Evolutionary conservation across 1,139 yeast species (phyloP), one percentile per base, ranked within the genome.

Genomic region (Kluyveromyces sp.): DNA sequence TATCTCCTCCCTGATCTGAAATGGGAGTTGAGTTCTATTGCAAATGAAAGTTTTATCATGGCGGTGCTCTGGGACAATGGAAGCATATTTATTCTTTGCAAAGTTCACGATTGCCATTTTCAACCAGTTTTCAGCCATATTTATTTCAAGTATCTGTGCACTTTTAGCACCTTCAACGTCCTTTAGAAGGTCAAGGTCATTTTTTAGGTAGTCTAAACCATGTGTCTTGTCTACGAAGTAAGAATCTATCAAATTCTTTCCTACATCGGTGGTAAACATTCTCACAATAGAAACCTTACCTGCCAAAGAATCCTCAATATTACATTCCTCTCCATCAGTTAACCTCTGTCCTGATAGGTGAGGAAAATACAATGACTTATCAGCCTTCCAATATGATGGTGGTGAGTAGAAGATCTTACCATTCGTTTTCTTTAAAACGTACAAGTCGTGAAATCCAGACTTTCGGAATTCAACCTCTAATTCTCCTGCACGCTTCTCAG

Each of bases 361-460:
- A n/a, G 97, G 96, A 68, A 92, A 87, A 61, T 78, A 92, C 46
- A 81, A 69, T 0, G 97, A 74, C 58, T 78, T 83, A n/a, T 85
- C 94, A 7, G 72, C 68, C 50, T 76, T 78, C 74, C 92, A 89
- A 55, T 77, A 83, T 1, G 90, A 78, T 8, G 75, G 70, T 0
- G 97, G 97, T 0, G 96, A 80, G 21, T 76, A 71, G 68, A 89
- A 92, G 54, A 89, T 73, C 67, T 89, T 88, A 34, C 97, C 97
- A 39, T 81, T 78, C 2, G 94, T 85, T 55, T 83, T 83, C 45
- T 83, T 72, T 62, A 81, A 90, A 1, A 86, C 81, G 59, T 86
- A 83, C 54, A 88, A 74, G 55, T 89, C 95, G 57, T 83, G 83
- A 71, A 88, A 81, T 28, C 94, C 89, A n/a, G 96, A 85, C 58